Base-by-base conservation (phyloP, 1,139 yeast genomes). In the Lodderomyces beijingensis region DNA sequence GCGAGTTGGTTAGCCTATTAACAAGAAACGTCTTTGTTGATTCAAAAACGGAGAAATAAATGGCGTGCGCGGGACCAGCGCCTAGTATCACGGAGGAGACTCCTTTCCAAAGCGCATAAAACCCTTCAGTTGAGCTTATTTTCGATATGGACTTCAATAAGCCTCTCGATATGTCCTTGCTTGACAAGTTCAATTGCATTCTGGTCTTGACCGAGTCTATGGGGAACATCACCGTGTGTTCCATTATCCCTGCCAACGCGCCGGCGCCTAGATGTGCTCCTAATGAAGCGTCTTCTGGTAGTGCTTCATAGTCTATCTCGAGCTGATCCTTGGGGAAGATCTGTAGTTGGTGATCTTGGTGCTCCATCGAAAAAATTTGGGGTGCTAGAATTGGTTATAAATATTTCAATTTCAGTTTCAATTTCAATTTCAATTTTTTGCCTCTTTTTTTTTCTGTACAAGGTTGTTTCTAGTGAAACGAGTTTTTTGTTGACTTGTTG, bases 31-130 rank as follows among this genome's bases (percentile, higher is more conserved):
- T 77, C 56, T 89, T 89, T 39, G 91, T 74, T 30, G 80, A 73
- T 60, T 91, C 99, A 59, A 89, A 93, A 5, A 94, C 95, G n/a
- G 91, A 83, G 59, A 89, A 91, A 61, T 93, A 93, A 11, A 93
- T 85, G 1, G 98, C 98, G 62, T 91, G 99, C 7, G 98, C 97
- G 2, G 99, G 99, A 4, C 98, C 99, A n/a, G 99, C 97, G 27
- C 99, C 99, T 42, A 91, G 55, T 8, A 89, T 79, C 43, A 93
- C 95, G 2, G 96, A 85, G 11, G 91, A 80, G 21, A 91, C 88
- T 39, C 99, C 99, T 52, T 95, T 71, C 96, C 97, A 91, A 28
- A 89, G 72, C 1, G 95, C 85, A 38, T 77, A 57, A 3, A 93
- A 85, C 2, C 98, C 98, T 57, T 91, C 98, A n/a, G 84, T 70